Evolutionary conservation across 371 early-diverging fungal genomes (phyloP), one percentile per base, ranked within the genome.

Genomic region (Choanephora cucurbitarum): DNA sequence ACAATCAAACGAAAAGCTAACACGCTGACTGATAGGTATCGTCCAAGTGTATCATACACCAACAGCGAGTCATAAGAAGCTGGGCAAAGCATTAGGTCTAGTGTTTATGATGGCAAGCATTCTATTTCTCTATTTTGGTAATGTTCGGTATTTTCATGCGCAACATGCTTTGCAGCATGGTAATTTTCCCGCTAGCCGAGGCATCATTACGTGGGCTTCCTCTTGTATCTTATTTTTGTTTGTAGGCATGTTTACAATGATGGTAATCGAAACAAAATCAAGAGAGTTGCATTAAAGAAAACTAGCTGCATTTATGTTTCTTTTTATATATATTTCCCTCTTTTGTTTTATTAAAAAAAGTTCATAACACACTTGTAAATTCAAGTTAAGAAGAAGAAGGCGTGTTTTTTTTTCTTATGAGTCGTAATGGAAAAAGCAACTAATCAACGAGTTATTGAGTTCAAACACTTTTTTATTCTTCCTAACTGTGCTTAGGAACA

Each of bases 141-240:
- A 77, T 11, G 73, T 77, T 34, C 69, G 89, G 22, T 89, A 89
- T 62, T 88, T 87, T 60, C 79, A 80, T 66, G 77, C 80, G 19
- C 89, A 89, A 70, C 59, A 55, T 32, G 69, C 79, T n/a, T 70
- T 89, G 69, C 82, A 80, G 10, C 69, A 72, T 44, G 86, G 85
- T 15, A 71, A 71, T 48, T 89, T 87, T 55, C 86, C 89, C 6
- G 87, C 87, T 11, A 84, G 84, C 63, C 72, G 86, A 53, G 78
- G 79, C 17, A 69, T 69, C 22, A 73, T 82, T 33, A 53, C 76
- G n/a, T 39, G 73, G 13, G 72, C 76, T 2, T 69, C 79, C 23
- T 76, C 28, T 49, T 66, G 31, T 48, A 69, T 24, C 10, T 70
- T 60, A 57, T 66, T 19, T 60, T 66, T 34, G 42, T 82, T 55